Evolutionary conservation across 2,329 filamentous ascomycete genomes (phyloP), one percentile per base, ranked within the genome.

Genomic region (Mariannaea elegans): DNA sequence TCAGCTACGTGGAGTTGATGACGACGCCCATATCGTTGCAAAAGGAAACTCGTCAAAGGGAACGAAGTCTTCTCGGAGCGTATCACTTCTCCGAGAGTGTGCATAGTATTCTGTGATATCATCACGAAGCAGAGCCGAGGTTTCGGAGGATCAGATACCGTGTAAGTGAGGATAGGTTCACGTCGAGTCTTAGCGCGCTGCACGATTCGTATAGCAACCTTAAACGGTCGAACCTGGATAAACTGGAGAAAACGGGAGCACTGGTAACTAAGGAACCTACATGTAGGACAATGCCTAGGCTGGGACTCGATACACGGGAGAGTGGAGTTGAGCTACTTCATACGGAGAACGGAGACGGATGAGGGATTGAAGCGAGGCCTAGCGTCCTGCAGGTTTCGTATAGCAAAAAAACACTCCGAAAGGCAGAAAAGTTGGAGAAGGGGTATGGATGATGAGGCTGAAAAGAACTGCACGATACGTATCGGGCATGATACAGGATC

Each of bases 171-270:
- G 21, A n/a, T 9, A 29, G n/a, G 21, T 56, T 31, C 27, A 45
- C 16, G 19, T 41, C 46, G 39, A 48, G 52, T 46, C 52, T 42
- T 51, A 56, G 57, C 52, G 52, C 9, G 24, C 41, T 60, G 57
- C 57, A 60, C 24, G 51, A 60, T 60, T 59, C 56, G 56, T 59
- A 45, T 59, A 59, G 56, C 44, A 59, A 45, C 42, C 44, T 49
- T 19, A 31, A 1, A 23, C 12, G 24, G 27, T 9, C 18, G 24
- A 24, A 23, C 16, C 12, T 36, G 7, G 10, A n/a, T 36, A 36
- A 14, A n/a, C 8, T 19, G 18, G 14, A 16, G 21, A 9, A 21
- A 19, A 14, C 19, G 27, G 21, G 42, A 27, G 21, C n/a, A n/a
- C n/a, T n/a, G n/a, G n/a, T n/a, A n/a, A n/a, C n/a, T n/a, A n/a